A percentile compares a stretch with the other conserved stretches of the same genome.
Conservation (phyloP, 257 asterid genomes). For the Hygrophila difformis region DNA sequence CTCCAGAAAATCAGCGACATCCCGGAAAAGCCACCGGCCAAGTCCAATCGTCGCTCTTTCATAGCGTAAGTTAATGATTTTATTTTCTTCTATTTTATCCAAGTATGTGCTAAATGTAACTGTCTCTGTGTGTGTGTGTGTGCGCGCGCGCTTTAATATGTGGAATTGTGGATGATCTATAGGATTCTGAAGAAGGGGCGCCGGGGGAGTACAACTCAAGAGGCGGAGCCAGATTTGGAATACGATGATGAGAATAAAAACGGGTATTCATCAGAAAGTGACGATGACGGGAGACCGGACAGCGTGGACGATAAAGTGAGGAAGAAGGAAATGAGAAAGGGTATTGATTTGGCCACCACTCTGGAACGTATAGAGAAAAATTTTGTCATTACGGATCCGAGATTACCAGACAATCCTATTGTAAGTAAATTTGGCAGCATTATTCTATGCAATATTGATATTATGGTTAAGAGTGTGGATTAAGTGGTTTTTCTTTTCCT, state of each 20-base stretch:
- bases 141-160: no score
- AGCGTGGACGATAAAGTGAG: slow-evolving; percentile 91
- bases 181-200: slow-evolving; percentile 71
- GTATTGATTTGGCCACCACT: no score
- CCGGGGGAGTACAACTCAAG: slow-evolving; percentile 36
- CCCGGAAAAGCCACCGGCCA: slow-evolving; percentile 56
- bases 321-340: slow-evolving; percentile 97
- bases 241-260: slow-evolving; percentile 30
- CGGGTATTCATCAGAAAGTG: slow-evolving; percentile 38
- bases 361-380: no score
- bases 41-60: slow-evolving; percentile 61
- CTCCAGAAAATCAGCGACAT: slow-evolving; percentile 63
- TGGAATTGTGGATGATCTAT: slow-evolving; percentile 1
- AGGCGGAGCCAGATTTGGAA: slow-evolving; percentile 25
- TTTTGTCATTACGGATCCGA: no score
- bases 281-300: slow-evolving; percentile 63
- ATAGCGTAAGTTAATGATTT: slow-evolving; percentile 46
- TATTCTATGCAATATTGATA: no score
- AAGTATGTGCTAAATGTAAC: no score
- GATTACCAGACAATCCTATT: no score
- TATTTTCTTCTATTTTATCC: no score
- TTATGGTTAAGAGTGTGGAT: no score
- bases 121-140: no score
- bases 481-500: no score
- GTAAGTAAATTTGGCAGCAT: no score